Evolutionary conservation across 371 early-diverging fungal genomes (phyloP).

Genomic region (Mucor velutinosus): DNA sequence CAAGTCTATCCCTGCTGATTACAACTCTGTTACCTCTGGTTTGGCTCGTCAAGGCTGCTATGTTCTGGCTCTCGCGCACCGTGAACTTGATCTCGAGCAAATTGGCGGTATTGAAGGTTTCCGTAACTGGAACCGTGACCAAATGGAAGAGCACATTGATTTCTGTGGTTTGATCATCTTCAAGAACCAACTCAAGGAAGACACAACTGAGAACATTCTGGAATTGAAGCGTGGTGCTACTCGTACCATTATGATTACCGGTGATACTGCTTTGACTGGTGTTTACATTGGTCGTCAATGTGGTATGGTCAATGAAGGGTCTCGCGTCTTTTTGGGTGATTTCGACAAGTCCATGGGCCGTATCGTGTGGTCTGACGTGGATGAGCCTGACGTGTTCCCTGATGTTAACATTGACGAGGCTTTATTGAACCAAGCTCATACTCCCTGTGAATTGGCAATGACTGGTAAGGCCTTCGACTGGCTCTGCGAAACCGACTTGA

Average conservation of each 20-base stretch:
- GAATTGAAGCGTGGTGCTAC: slow-evolving; percentile 78
- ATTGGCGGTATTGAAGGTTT: slow-evolving; percentile 45
- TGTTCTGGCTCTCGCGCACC: slow-evolving; percentile 74
- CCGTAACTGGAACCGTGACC: slow-evolving; percentile 56
- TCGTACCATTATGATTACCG: slow-evolving; percentile 91
- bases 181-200: slow-evolving; percentile 85
- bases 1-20: slow-evolving; percentile 66
- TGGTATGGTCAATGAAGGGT: slow-evolving; percentile 60
- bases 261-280: slow-evolving; percentile 91
- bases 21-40: slow-evolving; percentile 52
- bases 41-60: slow-evolving; percentile 79
- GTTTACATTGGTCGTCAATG: slow-evolving; percentile 82
- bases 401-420: slow-evolving; percentile 39
- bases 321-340: slow-evolving; percentile 57
- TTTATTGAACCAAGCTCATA: slow-evolving; percentile 32
- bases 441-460: slow-evolving; percentile 66
- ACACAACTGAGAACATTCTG: slow-evolving; percentile 70
- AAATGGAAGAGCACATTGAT: slow-evolving; percentile 67
- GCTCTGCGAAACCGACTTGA: slow-evolving; percentile 43
- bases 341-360: slow-evolving; percentile 27
- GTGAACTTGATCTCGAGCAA: slow-evolving; percentile 46
- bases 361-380: slow-evolving; percentile 60
- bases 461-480: slow-evolving; percentile 72
- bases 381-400: slow-evolving; percentile 38
- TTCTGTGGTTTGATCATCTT: slow-evolving; percentile 83